Evolutionary conservation across 2,329 filamentous ascomycete species (phyloP).

Genomic region (Cyclaneusma minus): DNA sequence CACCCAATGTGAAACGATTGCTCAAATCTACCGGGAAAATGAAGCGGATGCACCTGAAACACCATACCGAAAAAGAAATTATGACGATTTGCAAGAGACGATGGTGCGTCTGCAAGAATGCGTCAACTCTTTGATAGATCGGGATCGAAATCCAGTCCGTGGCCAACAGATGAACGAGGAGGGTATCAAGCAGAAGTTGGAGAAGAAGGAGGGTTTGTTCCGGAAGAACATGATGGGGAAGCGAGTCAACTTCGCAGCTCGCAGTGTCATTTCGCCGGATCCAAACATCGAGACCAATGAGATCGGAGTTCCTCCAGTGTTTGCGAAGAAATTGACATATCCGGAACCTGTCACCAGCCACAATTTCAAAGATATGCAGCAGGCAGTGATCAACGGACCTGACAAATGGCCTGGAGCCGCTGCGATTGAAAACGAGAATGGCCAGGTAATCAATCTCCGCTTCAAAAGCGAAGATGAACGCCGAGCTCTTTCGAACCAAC

Average conservation of each 20-base stretch:
- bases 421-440: conserved; percentile 90
- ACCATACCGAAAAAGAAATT: conserved; percentile 38
- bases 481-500: conserved; percentile 77
- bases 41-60: conserved; percentile 10
- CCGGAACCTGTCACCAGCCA: conserved; percentile 94
- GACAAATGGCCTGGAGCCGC: conserved; percentile 89
- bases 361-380: conserved; percentile 91
- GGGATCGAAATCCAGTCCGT: conserved; percentile 69
- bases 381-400: conserved; percentile 87
- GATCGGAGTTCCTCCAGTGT: conserved; percentile 95
- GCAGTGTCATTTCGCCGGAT: conserved; percentile 95
- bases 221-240: conserved; percentile 99
- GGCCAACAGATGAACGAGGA: conserved; percentile 68
- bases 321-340: conserved; percentile 89
- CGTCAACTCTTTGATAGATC: conserved; percentile 87
- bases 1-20: conserved; percentile 56
- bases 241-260: conserved; percentile 94
- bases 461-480: conserved; percentile 82
- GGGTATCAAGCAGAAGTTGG: conserved; percentile 92
- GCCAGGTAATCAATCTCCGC: conserved; percentile 74
- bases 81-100: conserved; percentile 63
- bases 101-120: conserved; percentile 76
- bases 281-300: conserved; percentile 98
- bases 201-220: conserved; percentile 98
- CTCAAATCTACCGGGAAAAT: conserved; percentile 52